Conservation (phyloP, 805 yeast species). For the Candida coquimbonensis region DNA sequence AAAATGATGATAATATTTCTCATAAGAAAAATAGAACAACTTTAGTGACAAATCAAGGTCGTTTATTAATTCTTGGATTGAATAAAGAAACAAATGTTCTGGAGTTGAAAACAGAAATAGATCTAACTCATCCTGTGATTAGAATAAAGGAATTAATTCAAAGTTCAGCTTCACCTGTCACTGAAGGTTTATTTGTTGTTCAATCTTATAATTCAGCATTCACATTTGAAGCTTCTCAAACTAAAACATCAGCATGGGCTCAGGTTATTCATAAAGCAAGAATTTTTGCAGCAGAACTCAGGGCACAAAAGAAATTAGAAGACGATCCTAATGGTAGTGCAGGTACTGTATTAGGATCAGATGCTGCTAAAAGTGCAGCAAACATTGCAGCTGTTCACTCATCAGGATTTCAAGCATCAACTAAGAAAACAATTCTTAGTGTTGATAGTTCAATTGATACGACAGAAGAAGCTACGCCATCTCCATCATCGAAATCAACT, state of each 20-base stretch:
- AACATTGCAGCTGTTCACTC: conserved; percentile 20
- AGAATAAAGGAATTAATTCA: conserved; percentile 53
- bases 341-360: conserved; percentile 27
- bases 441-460: background rate
- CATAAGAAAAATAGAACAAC: conserved; percentile 42
- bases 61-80: conserved; percentile 46
- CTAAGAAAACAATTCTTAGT: background rate
- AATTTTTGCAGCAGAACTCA: conserved; percentile 40
- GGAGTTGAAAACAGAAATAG: conserved; percentile 47
- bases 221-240: conserved; percentile 47
- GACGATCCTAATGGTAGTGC: conserved; percentile 25
- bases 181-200: conserved; percentile 45
- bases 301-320: conserved; percentile 20
- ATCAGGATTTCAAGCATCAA: conserved; percentile 5
- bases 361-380: conserved; percentile 33
- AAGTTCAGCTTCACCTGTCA: conserved; percentile 23
- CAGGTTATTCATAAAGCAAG: conserved; percentile 43
- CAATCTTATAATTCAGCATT: conserved; percentile 49
- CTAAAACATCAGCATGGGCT: conserved; percentile 53
- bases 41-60: conserved; percentile 55
- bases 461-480: background rate
- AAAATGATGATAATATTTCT: conserved; percentile 20
- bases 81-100: conserved; percentile 31
- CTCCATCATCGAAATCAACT: conserved; percentile 8
- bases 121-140: conserved; percentile 43